These are phyloP conservation scores for Monosporozyma solicola DNA, from an alignment of 805 yeast genomes.

Conservation along the genomic window DNA sequence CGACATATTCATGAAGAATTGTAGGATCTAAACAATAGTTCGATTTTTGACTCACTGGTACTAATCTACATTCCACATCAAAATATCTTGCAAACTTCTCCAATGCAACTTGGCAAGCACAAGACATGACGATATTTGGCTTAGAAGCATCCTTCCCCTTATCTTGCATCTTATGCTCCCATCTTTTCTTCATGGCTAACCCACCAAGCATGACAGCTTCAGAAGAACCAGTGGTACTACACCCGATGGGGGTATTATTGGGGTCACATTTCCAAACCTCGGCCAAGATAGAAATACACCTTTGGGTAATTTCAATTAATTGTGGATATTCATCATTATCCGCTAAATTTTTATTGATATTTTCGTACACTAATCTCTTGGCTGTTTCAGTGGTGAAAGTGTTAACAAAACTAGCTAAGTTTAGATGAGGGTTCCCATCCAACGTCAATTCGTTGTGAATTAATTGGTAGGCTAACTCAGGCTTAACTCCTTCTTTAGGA, in stretches of 20 bases:
- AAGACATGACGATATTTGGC: constrained; percentile 87
- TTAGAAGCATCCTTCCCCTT: constrained; percentile 49
- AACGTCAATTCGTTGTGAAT: constrained; percentile 66
- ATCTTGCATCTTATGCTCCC: constrained; percentile 62
- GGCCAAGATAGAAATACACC: constrained; percentile 75
- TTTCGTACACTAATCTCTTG: constrained; percentile 49
- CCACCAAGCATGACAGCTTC: constrained; percentile 95
- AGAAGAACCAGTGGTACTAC: constrained; percentile 89
- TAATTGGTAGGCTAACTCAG: constrained; percentile 48
- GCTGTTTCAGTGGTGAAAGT: constrained; percentile 54
- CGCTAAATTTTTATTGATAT: constrained; percentile 78
- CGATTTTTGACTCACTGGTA: constrained; percentile 52
- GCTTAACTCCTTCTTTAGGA: constrained; percentile 47
- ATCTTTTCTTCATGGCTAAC: constrained; percentile 78
- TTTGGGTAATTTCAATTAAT: constrained; percentile 63
- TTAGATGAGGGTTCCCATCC: constrained; percentile 78
- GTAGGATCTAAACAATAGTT: constrained; percentile 57
- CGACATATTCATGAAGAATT: constrained; percentile 54
- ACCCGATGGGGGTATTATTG: constrained; percentile 51
- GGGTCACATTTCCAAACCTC: constrained; percentile 71
- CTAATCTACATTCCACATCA: constrained; percentile 76
- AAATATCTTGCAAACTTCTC: constrained; percentile 92
- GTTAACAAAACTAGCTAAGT: constrained; percentile 84
- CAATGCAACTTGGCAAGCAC: constrained; percentile 88
- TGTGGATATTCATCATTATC: constrained; percentile 93